Evolutionary conservation across 805 yeast genomes (phyloP).

Genomic region (Kuraishia ogatae): DNA sequence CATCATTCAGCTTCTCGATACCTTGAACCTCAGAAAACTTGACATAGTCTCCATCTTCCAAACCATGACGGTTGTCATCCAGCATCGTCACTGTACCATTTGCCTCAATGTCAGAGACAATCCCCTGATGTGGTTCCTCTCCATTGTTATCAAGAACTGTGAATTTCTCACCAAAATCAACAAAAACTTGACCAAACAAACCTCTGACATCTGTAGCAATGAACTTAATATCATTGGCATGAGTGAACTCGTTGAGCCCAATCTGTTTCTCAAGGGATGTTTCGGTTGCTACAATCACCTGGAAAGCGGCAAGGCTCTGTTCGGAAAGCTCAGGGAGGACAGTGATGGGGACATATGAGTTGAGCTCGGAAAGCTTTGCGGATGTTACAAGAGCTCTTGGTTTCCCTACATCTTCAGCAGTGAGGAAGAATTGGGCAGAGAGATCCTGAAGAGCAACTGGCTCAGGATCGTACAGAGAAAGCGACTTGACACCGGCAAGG

Average conservation of each 20-base stretch:
- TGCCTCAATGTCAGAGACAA: conserved; percentile 79
- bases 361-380: conserved; percentile 68
- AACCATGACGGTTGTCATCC: conserved; percentile 87
- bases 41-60: conserved; percentile 87
- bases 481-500: conserved; percentile 92
- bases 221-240: conserved; percentile 63
- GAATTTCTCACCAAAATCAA: conserved; percentile 81
- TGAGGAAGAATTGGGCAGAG: conserved; percentile 82
- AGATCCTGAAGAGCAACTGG: conserved; percentile 62
- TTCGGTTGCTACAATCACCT: conserved; percentile 82
- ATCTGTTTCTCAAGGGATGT: conserved; percentile 65
- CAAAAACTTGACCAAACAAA: conserved; percentile 79
- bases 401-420: conserved; percentile 64
- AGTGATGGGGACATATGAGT: conserved; percentile 82
- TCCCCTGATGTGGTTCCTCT: conserved; percentile 84
- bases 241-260: conserved; percentile 67
- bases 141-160: conserved; percentile 81
- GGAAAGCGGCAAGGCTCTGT: conserved; percentile 46
- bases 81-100: conserved; percentile 91
- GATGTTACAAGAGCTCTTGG: conserved; percentile 69
- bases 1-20: conserved; percentile 63
- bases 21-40: conserved; percentile 85
- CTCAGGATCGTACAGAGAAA: conserved; percentile 76
- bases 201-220: conserved; percentile 82
- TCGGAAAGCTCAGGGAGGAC: conserved; percentile 50